Evolutionary conservation across 805 yeast genomes (phyloP).

Genomic region (Priceomyces castillae): DNA sequence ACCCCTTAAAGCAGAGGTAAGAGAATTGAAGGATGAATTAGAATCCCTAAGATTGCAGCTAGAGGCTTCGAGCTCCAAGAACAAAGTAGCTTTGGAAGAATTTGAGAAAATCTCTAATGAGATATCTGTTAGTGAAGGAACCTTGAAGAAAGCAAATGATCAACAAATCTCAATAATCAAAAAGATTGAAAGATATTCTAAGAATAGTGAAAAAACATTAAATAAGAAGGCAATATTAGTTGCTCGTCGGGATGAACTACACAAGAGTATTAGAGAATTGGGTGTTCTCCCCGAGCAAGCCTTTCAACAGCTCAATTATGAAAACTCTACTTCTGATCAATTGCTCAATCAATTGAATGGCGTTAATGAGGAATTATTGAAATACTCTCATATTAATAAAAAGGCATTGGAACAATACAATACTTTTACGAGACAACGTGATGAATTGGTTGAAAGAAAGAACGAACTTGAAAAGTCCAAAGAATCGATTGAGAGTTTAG

Average conservation of each 20-base stretch:
- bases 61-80: constrained; percentile 26
- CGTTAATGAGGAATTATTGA: constrained; percentile 55
- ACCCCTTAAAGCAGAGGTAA: constrained; percentile 14
- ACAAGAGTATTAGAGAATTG: constrained; percentile 69
- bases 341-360: constrained; percentile 52
- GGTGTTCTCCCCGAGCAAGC: constrained; percentile 93
- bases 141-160: constrained; percentile 50
- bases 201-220: constrained; percentile 60
- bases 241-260: constrained; percentile 67
- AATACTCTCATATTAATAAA: constrained; percentile 77
- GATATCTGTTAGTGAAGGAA: constrained; percentile 33
- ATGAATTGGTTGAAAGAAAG: constrained; percentile 61
- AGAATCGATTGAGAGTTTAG: constrained; percentile 68
- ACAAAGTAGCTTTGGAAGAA: constrained; percentile 22
- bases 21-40: constrained; percentile 23
- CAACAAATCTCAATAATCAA: constrained; percentile 54
- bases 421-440: constrained; percentile 70
- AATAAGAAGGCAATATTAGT: constrained; percentile 59
- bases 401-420: constrained; percentile 84
- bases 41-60: constrained; percentile 23
- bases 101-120: constrained; percentile 27
- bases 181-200: constrained; percentile 59
- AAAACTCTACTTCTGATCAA: constrained; percentile 46
- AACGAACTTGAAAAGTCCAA: constrained; percentile 68
- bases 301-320: constrained; percentile 43